phyloP scores from a whole-genome alignment of 148 eudicot genomes.

The Euryodendron excelsum region DNA sequence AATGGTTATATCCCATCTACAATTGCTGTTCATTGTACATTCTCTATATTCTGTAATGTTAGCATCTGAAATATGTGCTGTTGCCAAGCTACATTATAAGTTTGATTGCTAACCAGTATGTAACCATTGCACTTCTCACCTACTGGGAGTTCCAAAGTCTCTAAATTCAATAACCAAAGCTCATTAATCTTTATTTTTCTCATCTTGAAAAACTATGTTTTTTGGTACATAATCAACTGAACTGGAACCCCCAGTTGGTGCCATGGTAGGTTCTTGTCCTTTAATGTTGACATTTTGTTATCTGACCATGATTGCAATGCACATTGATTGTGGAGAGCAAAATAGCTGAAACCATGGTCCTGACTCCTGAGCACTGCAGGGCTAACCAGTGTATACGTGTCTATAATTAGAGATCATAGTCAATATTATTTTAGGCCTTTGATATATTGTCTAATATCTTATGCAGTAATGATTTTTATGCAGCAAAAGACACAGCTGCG shows the following conservation, averaged over 20 bases:
- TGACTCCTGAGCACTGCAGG: background rate
- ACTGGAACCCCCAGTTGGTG: no score
- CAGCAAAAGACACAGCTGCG: conserved; percentile 11
- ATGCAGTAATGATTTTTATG: conserved; percentile 3
- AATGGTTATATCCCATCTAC: no score
- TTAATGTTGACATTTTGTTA: background rate
- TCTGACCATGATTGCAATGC: background rate
- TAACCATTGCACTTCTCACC: background rate
- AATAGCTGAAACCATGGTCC: background rate
- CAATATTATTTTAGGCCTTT: background rate
- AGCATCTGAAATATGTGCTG: background rate
- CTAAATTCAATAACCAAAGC: background rate
- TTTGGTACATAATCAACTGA: background rate
- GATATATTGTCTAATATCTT: background rate
- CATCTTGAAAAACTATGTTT: background rate
- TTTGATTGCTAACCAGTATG: background rate
- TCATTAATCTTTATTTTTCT: background rate
- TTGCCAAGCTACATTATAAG: background rate
- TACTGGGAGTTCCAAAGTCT: background rate
- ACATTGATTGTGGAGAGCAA: background rate
- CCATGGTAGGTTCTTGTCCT: background rate
- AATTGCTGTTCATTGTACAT: no score
- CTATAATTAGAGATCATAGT: background rate
- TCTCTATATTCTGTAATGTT: background rate
- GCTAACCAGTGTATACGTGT: background rate